Percentiles rank a stretch among this genome's conserved stretches.
Conservation (phyloP, 495 filamentous ascomycete species). For the Jackrogersella multiformis region DNA sequence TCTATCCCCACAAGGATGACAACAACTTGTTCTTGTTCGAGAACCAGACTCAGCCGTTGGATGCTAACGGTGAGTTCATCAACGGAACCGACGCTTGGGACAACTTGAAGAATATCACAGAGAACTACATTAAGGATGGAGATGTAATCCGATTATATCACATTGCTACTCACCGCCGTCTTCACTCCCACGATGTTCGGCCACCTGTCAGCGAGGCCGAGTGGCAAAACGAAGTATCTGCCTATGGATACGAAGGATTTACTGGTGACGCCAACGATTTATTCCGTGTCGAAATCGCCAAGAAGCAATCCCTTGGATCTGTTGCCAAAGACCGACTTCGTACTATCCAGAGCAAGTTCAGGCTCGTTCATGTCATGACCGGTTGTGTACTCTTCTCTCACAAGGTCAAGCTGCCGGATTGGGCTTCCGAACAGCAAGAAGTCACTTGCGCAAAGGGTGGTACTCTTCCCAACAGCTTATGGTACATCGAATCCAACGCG, state of each 20-base stretch:
- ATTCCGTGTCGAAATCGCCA: slow-evolving; percentile 94
- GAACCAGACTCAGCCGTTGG: slow-evolving; percentile 93
- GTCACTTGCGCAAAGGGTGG: slow-evolving; percentile 95
- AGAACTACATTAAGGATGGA: slow-evolving; percentile 80
- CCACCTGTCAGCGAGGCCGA: slow-evolving; percentile 96
- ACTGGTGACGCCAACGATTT: slow-evolving; percentile 95
- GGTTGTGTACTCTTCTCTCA: slow-evolving; percentile 97
- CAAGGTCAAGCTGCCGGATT: slow-evolving; percentile 97
- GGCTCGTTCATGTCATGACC: slow-evolving; percentile 93
- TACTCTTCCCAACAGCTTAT: slow-evolving; percentile 93
- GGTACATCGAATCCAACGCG: slow-evolving; percentile 92
- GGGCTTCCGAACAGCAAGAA: slow-evolving; percentile 97
- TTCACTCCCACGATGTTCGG: slow-evolving; percentile 97
- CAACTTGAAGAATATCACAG: slow-evolving; percentile 63
- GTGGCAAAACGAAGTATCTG: slow-evolving; percentile 98
- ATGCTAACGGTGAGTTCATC: slow-evolving; percentile 74
- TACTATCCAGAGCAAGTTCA: slow-evolving; percentile 97
- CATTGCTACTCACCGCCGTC: slow-evolving; percentile 78
- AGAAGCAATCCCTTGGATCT: slow-evolving; percentile 82
- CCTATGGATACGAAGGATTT: slow-evolving; percentile 97
- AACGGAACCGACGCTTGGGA: slow-evolving; percentile 87
- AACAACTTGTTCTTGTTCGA: slow-evolving; percentile 95
- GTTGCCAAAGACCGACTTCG: slow-evolving; percentile 84
- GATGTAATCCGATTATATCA: slow-evolving; percentile 85
- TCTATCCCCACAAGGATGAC: slow-evolving; percentile 98